Percentiles rank a stretch among this genome's conserved stretches.
These are phyloP conservation scores for Aspergillus felis DNA, from an alignment of 2,329 filamentous ascomycete species.

Conservation along the genomic window DNA sequence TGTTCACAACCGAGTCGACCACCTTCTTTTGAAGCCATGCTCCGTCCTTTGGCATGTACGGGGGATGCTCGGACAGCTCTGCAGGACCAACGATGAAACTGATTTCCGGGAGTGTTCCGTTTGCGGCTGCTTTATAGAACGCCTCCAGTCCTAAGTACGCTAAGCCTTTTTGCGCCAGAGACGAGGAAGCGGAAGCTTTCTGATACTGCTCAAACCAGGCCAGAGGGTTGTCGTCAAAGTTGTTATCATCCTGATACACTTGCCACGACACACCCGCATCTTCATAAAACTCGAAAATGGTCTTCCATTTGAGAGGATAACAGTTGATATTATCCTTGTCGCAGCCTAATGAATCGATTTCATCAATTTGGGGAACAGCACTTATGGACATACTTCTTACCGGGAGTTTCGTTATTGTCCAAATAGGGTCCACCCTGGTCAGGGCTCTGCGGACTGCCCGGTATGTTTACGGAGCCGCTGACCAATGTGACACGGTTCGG, in stretches of 20 bases:
- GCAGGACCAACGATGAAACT: constrained; percentile 50
- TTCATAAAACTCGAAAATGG: constrained; percentile 48
- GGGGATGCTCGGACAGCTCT: constrained; percentile 53
- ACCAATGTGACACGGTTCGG: constrained; percentile 52
- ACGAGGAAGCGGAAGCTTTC: constrained; percentile 38
- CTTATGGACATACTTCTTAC: constrained; percentile 17
- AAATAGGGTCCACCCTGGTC: constrained; percentile 47
- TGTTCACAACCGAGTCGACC: constrained; percentile 48
- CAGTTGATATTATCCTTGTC: constrained; percentile 46
- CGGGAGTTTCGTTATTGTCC: constrained; percentile 50
- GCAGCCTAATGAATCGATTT: constrained; percentile 32
- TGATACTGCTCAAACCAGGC: constrained; percentile 54
- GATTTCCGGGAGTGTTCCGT: constrained; percentile 50
- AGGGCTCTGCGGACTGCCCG: constrained; percentile 43
- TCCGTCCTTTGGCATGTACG: constrained; percentile 51
- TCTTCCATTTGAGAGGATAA: constrained; percentile 54
- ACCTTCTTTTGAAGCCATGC: constrained; percentile 54
- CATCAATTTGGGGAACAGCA: neutral
- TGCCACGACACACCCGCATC: constrained; percentile 49
- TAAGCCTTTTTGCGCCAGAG: constrained; percentile 46
- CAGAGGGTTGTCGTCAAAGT: constrained; percentile 53
- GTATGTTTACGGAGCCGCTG: constrained; percentile 51
- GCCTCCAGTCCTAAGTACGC: constrained; percentile 45
- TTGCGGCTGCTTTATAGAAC: constrained; percentile 50
- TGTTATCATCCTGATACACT: constrained; percentile 49